Conservation (phyloP, 2,329 filamentous ascomycete species). For the Aspergillus viridinutans region DNA sequence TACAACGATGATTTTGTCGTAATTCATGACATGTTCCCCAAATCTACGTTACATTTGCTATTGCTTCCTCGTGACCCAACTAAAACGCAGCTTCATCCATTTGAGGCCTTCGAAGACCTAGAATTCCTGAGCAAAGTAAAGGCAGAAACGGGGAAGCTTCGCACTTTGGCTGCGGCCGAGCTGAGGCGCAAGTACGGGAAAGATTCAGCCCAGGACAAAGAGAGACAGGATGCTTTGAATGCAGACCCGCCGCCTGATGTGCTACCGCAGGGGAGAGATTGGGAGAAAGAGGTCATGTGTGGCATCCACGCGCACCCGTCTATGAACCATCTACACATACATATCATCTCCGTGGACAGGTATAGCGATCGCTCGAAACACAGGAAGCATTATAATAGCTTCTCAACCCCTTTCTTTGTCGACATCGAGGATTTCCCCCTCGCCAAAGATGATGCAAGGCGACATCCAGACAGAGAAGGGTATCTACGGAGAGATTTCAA, state of each 20-base stretch:
- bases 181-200: constrained; percentile 65
- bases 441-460: constrained; percentile 58
- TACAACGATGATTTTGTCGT: constrained; percentile 66
- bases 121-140: constrained; percentile 64
- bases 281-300: constrained; percentile 66
- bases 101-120: constrained; percentile 68
- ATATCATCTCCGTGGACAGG: constrained; percentile 79
- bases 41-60: constrained; percentile 77
- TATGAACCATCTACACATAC: constrained; percentile 89
- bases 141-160: constrained; percentile 58
- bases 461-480: constrained; percentile 51
- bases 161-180: constrained; percentile 66
- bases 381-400: constrained; percentile 88
- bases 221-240: constrained; percentile 62
- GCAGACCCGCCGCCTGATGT: constrained; percentile 45
- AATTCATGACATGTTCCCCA: constrained; percentile 81
- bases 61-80: constrained; percentile 70
- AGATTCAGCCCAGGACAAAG: constrained; percentile 59
- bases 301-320: constrained; percentile 85
- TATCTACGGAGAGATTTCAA: constrained; percentile 63
- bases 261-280: constrained; percentile 72
- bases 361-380: constrained; percentile 68
- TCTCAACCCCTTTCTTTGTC: constrained; percentile 80
- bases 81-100: constrained; percentile 65
- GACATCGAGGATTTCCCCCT: constrained; percentile 76